Evolutionary conservation across 1,284 basidiomycete species (phyloP).

Genomic region (Leccinum pallidistipes): DNA sequence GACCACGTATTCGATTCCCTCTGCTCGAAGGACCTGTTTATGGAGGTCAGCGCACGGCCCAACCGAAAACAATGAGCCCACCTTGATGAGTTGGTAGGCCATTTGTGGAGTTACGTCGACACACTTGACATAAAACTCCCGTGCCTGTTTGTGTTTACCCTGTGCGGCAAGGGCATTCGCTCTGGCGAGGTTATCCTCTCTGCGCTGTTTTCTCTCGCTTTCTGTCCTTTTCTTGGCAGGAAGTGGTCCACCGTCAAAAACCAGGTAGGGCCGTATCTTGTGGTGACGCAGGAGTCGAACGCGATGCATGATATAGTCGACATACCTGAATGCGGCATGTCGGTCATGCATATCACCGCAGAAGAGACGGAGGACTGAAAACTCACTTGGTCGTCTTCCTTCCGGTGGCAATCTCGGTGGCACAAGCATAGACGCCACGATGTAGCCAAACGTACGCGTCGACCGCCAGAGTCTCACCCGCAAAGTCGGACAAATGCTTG

Average conservation of each 20-base stretch:
- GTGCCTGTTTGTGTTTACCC: constrained; percentile 78
- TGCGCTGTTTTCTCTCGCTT: constrained; percentile 70
- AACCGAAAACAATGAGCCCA: constrained; percentile 31
- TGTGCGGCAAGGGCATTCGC: constrained; percentile 76
- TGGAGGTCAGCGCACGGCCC: constrained; percentile 9
- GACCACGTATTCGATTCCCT: constrained; percentile 83
- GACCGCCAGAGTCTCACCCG: constrained; percentile 79
- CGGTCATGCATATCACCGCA: neutral
- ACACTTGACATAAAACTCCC: constrained; percentile 89
- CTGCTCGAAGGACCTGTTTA: constrained; percentile 75
- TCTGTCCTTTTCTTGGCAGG: constrained; percentile 95
- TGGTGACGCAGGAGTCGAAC: constrained; percentile 86
- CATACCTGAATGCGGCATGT: constrained; percentile 62
- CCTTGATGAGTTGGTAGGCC: constrained; percentile 98
- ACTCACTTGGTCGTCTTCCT: constrained; percentile 80
- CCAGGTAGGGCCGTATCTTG: constrained; percentile 86
- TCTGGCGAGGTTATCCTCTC: constrained; percentile 64
- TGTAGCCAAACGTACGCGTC: constrained; percentile 99
- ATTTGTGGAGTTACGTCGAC: constrained; percentile 96
- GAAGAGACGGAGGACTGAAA: neutral
- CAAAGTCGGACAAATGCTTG: constrained; percentile 78
- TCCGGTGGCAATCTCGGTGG: constrained; percentile 87
- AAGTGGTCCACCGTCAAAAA: constrained; percentile 95
- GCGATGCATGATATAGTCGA: constrained; percentile 94
- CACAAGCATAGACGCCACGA: constrained; percentile 89